Evolutionary conservation across 306 rosid genomes (phyloP), one percentile per base, ranked within the genome.

Genomic region (Cicer bijugum): DNA sequence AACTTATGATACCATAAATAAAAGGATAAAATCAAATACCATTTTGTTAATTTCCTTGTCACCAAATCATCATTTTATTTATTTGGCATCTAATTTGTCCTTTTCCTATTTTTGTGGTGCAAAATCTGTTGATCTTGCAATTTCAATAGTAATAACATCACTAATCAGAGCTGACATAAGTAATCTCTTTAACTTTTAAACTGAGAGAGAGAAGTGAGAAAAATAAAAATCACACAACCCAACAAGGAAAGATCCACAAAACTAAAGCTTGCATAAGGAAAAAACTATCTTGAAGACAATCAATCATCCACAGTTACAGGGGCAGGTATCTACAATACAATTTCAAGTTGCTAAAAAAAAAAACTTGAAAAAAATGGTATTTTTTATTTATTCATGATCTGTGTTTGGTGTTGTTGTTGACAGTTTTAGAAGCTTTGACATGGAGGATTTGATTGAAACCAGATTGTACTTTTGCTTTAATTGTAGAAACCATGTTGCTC

Each of bases 401-500:
- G 15, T 1, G 15, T 57, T 57, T 57, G 16, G 40, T 57, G 0
- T 56, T 23, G 39, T 50, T n/a, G 19, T 50, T 50, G 1, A 2
- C 63, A 57, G 14, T 57, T 57, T 11, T 53, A 16, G 8, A 53
- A 53, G 60, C 53, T 28, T 80, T 71, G 53, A 87, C 78, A 86
- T 86, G 61, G 90, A 86, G 68, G 68, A 39, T 56, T 50, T 85
- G 82, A 76, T 84, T 71, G 90, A 81, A 68, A 63, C 86, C 6
- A 85, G 89, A 65, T 78, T 86, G 83, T 88, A 88, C 72, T 78
- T 80, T 40, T 88, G 90, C 79, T 84, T 84, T 35, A 76, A 86
- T 62, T 88, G 96, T 64, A 69, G 85, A 83, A 88, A 83, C 72
- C 85, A 83, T 75, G 87, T 90, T 52, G 86, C 89, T 7, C 86